Evolutionary conservation across 2,329 filamentous ascomycete species (phyloP).

Genomic region (Nigrospora oryzae): DNA sequence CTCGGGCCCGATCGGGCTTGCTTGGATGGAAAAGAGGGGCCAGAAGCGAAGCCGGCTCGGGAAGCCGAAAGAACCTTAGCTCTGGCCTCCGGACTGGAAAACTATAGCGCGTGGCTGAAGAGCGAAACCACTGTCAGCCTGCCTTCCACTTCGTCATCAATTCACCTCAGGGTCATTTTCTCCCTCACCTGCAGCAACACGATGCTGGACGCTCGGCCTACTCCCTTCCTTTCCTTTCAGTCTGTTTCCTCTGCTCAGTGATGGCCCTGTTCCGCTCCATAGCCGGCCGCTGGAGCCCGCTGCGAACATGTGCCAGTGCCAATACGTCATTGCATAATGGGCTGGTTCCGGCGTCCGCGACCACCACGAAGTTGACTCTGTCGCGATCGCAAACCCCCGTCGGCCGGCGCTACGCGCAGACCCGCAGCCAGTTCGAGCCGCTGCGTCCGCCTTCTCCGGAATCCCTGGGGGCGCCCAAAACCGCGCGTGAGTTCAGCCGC

Average conservation of each 20-base stretch:
- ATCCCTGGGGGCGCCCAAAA: slow-evolving; percentile 64
- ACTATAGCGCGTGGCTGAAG: too few species aligned
- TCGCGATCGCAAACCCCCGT: slow-evolving; percentile 3
- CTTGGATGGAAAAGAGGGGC: too few species aligned
- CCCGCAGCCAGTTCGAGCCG: slow-evolving; percentile 45
- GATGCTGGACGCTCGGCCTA: too few species aligned
- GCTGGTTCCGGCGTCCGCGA: neutral
- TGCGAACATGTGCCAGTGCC: slow-evolving; percentile 1
- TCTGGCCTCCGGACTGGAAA: too few species aligned
- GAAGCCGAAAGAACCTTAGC: too few species aligned
- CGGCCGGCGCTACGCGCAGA: slow-evolving; percentile 15
- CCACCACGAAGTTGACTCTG: slow-evolving; percentile 5
- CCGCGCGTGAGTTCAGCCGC: slow-evolving; percentile 62
- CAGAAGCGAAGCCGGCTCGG: too few species aligned
- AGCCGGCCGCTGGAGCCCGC: slow-evolving; percentile 11
- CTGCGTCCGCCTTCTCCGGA: slow-evolving; percentile 70
- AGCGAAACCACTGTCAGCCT: too few species aligned
- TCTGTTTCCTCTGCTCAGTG: neutral
- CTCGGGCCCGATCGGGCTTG: too few species aligned
- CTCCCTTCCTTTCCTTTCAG: too few species aligned
- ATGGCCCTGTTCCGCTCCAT: slow-evolving; percentile 15
- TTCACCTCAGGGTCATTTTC: too few species aligned
- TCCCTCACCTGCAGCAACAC: too few species aligned
- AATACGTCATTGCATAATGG: slow-evolving; percentile 2
- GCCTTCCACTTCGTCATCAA: too few species aligned